Evolutionary conservation across 352 stramenopile genomes (phyloP).

Genomic region (Phytopythium kandeliae): DNA sequence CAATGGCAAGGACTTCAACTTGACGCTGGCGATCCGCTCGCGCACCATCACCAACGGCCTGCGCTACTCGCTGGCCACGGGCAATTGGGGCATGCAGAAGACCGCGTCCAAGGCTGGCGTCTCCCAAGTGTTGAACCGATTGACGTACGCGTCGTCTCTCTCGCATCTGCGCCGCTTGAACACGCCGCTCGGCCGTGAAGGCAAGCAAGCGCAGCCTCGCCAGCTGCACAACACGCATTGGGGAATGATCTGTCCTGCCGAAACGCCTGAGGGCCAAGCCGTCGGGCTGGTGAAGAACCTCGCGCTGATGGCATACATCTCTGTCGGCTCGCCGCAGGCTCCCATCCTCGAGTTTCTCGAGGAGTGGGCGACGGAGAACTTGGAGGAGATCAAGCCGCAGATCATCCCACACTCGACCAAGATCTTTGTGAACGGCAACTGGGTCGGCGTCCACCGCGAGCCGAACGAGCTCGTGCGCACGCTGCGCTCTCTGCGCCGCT

Average conservation of each 20-base stretch:
- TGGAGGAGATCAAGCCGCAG: conserved; percentile 96
- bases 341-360: conserved; percentile 98
- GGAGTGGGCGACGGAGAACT: conserved; percentile 98
- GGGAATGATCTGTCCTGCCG: conserved; percentile 98
- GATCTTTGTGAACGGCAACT: conserved; percentile 99
- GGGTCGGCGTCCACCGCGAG: conserved; percentile 98
- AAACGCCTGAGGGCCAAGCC: conserved; percentile 95
- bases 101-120: conserved; percentile 96
- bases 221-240: conserved; percentile 99
- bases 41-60: conserved; percentile 98
- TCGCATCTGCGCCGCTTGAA: conserved; percentile 99
- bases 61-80: conserved; percentile 98
- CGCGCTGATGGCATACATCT: conserved; percentile 99
- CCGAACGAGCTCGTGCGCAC: conserved; percentile 95
- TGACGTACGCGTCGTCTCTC: conserved; percentile 98
- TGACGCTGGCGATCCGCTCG: conserved; percentile 96
- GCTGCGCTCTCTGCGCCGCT: conserved; percentile 92
- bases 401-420: conserved; percentile 98
- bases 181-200: conserved; percentile 97
- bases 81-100: conserved; percentile 98
- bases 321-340: conserved; percentile 88
- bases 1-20: conserved; percentile 95
- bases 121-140: conserved; percentile 98
- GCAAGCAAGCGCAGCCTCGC: conserved; percentile 98
- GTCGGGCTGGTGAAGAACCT: conserved; percentile 98